A percentile compares a stretch with the other conserved stretches of the same genome.
Evolutionary conservation across 371 early-diverging fungal species (phyloP).

Genomic region (Mortierella sp.): DNA sequence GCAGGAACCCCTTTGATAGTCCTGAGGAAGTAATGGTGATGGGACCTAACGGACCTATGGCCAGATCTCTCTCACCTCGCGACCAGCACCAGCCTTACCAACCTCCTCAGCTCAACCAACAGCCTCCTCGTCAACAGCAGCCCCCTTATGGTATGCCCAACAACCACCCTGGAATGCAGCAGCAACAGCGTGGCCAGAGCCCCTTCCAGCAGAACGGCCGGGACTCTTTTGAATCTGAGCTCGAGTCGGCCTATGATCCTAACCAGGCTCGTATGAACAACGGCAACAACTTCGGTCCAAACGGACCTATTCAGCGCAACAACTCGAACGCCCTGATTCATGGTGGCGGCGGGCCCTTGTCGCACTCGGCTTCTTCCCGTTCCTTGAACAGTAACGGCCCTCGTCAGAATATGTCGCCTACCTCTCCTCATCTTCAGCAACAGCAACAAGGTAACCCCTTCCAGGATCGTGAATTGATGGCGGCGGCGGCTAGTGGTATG

Average conservation of each 20-base stretch:
- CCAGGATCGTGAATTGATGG: slow-evolving; percentile 42
- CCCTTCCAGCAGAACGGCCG: slow-evolving; percentile 29
- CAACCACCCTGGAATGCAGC: slow-evolving; percentile 1
- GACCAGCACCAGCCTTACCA: slow-evolving; percentile 35
- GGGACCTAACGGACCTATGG: not conserved
- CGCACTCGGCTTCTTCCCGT: slow-evolving; percentile 24
- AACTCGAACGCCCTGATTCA: slow-evolving; percentile 40
- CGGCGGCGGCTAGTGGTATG: slow-evolving; percentile 26
- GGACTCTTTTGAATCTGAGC: slow-evolving; percentile 40
- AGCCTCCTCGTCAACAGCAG: slow-evolving; percentile 24
- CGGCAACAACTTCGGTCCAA: not conserved
- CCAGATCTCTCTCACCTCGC: slow-evolving; percentile 35
- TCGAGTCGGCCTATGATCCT: slow-evolving; percentile 50
- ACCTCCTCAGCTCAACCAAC: slow-evolving; percentile 23
- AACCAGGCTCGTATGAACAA: slow-evolving; percentile 19
- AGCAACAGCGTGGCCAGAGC: slow-evolving; percentile 21
- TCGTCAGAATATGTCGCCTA: slow-evolving; percentile 20
- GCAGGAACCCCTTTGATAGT: slow-evolving; percentile 44
- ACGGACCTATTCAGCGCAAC: slow-evolving; percentile 36
- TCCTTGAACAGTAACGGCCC: slow-evolving; percentile 21
- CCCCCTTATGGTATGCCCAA: slow-evolving; percentile 26
- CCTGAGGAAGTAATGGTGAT: slow-evolving; percentile 25
- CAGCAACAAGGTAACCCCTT: slow-evolving; percentile 28
- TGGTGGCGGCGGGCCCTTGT: slow-evolving; percentile 8
- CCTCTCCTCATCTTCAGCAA: slow-evolving; percentile 7